Conservation (phyloP, 2,329 filamentous ascomycete genomes). For the Endoconidiophora laricicola region DNA sequence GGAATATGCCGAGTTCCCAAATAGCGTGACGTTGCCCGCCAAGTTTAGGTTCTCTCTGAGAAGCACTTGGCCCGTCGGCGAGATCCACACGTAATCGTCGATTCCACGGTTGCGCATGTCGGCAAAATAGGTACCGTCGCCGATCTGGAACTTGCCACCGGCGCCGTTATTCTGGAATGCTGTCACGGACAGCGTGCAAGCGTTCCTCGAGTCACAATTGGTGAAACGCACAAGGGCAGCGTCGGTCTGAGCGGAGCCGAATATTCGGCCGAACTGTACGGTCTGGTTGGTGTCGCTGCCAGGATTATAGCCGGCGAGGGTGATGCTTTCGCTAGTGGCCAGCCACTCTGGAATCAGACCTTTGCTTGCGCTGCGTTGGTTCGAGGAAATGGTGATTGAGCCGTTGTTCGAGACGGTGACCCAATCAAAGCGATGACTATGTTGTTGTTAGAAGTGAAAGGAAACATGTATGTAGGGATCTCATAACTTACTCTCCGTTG, state of each 20-base stretch:
- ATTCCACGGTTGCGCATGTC: constrained; percentile 10
- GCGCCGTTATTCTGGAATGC: constrained; percentile 14
- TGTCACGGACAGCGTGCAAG: constrained; percentile 9
- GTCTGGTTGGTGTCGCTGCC: background rate
- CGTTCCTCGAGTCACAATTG: background rate
- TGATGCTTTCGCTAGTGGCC: background rate
- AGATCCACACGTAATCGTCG: constrained; percentile 15
- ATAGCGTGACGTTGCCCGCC: background rate
- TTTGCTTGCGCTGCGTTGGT: constrained; percentile 13
- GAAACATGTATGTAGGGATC: background rate
- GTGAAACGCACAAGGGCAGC: background rate
- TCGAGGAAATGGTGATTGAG: constrained; percentile 17
- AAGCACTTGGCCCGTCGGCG: constrained; percentile 9
- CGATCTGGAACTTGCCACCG: constrained; percentile 14
- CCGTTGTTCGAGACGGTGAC: constrained; percentile 18
- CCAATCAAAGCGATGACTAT: constrained; percentile 4
- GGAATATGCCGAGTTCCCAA: background rate
- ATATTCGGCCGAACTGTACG: constrained; percentile 15
- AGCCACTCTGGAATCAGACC: constrained; percentile 12
- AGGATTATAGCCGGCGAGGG: background rate
- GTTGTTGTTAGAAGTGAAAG: background rate
- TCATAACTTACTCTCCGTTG: constrained; percentile 11
- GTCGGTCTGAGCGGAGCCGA: constrained; percentile 9
- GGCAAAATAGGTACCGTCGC: constrained; percentile 13
- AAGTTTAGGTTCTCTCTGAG: constrained; percentile 8